Conservation (phyloP, 441 rosid genomes). For the Populus hybrid region DNA sequence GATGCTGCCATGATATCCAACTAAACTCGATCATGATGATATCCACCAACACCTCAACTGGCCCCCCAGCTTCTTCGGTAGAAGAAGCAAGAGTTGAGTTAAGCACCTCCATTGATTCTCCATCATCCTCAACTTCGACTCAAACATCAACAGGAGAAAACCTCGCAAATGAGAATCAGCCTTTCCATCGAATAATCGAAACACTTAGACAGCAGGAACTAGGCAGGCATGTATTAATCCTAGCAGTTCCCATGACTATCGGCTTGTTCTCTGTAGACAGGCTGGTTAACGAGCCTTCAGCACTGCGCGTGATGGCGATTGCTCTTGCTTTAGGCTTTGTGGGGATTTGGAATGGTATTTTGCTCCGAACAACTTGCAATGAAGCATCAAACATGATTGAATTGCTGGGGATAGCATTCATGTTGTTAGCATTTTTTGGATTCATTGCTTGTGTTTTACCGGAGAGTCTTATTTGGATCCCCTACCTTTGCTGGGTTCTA, state of each 20-base stretch:
- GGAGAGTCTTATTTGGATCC: background rate
- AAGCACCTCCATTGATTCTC: background rate
- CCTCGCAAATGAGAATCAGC: background rate
- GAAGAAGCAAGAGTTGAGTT: background rate
- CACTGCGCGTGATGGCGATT: background rate
- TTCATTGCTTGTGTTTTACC: background rate
- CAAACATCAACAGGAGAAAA: background rate
- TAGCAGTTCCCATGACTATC: conserved; percentile 1
- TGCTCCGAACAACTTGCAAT: background rate
- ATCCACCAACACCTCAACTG: background rate
- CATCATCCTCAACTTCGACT: background rate
- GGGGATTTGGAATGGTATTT: conserved; percentile 2
- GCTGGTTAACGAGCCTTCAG: background rate
- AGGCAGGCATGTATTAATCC: background rate
- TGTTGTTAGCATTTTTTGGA: background rate
- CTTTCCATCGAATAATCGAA: background rate
- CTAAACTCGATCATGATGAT: background rate
- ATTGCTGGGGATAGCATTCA: background rate
- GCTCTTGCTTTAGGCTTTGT: conserved; percentile 5
- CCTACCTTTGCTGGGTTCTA: conserved; percentile 2
- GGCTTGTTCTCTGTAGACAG: background rate
- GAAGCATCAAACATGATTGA: conserved; percentile 1
- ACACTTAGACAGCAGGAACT: background rate
- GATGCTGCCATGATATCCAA: background rate
- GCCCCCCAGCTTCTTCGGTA: background rate